Conservation (phyloP, 2,329 filamentous ascomycete species). For the Ceratocystis colombiana region DNA sequence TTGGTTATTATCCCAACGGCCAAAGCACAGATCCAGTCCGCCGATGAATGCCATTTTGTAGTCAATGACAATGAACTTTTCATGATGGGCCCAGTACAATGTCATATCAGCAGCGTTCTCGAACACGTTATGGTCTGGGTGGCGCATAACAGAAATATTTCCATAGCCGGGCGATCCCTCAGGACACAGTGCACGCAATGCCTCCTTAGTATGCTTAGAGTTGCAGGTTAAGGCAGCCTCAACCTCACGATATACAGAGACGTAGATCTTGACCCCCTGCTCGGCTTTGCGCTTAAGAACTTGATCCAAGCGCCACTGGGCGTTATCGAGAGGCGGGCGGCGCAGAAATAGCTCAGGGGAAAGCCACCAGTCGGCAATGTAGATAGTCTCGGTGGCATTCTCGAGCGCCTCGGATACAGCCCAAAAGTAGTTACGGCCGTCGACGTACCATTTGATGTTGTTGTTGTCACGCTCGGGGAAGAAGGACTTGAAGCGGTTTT, state of each 20-base stretch:
- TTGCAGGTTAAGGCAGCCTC: slow-evolving; percentile 80
- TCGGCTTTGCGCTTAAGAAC: slow-evolving; percentile 81
- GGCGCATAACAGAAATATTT: slow-evolving; percentile 81
- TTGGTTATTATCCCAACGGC: slow-evolving; percentile 81
- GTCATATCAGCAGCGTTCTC: slow-evolving; percentile 94
- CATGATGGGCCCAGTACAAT: slow-evolving; percentile 96
- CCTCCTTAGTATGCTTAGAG: slow-evolving; percentile 83
- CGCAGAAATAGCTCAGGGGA: slow-evolving; percentile 80
- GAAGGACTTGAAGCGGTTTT: slow-evolving; percentile 79
- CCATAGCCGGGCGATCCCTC: slow-evolving; percentile 71
- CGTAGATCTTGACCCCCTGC: slow-evolving; percentile 85
- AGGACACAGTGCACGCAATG: slow-evolving; percentile 67
- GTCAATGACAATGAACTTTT: slow-evolving; percentile 94
- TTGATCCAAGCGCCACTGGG: slow-evolving; percentile 79
- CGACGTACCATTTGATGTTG: slow-evolving; percentile 92
- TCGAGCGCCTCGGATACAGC: slow-evolving; percentile 86
- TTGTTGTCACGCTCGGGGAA: slow-evolving; percentile 81
- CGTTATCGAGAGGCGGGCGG: slow-evolving; percentile 68
- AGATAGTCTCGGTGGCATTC: slow-evolving; percentile 81
- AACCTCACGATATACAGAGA: slow-evolving; percentile 86
- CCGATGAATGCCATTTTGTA: slow-evolving; percentile 87
- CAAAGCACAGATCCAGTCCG: slow-evolving; percentile 89
- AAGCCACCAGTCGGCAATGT: slow-evolving; percentile 96
- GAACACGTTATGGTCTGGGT: slow-evolving; percentile 90
- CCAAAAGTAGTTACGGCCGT: slow-evolving; percentile 92